A percentile compares a stretch with the other conserved stretches of the same genome.
phyloP scores from a whole-genome alignment of 2,329 filamentous ascomycete genomes.

The Stagonosporopsis cucurbitacearum region DNA sequence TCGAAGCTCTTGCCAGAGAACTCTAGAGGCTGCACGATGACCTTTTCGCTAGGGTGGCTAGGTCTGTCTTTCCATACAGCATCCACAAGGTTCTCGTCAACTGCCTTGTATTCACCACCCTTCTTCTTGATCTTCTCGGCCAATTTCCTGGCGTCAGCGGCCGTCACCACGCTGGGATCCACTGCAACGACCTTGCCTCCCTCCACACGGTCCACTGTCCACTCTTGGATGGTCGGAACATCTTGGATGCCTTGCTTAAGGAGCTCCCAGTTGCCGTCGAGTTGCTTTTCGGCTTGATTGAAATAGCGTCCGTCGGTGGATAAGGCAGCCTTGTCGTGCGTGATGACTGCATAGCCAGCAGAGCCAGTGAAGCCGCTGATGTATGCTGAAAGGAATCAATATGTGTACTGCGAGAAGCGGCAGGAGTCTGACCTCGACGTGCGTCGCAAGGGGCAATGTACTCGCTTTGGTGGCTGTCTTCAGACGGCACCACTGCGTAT shows the following conservation, averaged over 20 bases:
- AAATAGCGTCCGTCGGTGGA: conserved; percentile 98
- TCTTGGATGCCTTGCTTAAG: conserved; percentile 93
- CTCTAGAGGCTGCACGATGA: conserved; percentile 73
- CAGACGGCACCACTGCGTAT: conserved; percentile 82
- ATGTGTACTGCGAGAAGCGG: conserved; percentile 24
- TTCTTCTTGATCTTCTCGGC: conserved; percentile 85
- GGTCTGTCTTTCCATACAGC: conserved; percentile 84
- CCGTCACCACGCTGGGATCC: conserved; percentile 86
- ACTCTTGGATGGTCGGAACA: conserved; percentile 97
- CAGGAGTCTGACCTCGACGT: conserved; percentile 66
- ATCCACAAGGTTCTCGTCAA: conserved; percentile 88
- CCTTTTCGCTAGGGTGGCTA: conserved; percentile 73
- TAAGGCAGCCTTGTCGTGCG: conserved; percentile 82
- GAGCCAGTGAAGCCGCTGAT: conserved; percentile 96
- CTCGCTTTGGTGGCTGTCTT: conserved; percentile 97
- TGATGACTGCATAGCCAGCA: conserved; percentile 89
- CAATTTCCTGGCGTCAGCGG: conserved; percentile 74
- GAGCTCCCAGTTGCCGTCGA: conserved; percentile 89
- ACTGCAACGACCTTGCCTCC: conserved; percentile 89
- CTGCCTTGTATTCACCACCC: conserved; percentile 77
- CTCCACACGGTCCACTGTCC: conserved; percentile 84
- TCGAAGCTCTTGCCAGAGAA: conserved; percentile 83
- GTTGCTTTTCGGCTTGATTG: conserved; percentile 90
- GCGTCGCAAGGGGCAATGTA: conserved; percentile 97
- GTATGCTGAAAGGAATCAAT: conserved; percentile 63